A percentile compares a stretch with the other conserved stretches of the same genome.
phyloP scores from a whole-genome alignment of 192 early-diverging fungal species.

The Thamnidium elegans region DNA sequence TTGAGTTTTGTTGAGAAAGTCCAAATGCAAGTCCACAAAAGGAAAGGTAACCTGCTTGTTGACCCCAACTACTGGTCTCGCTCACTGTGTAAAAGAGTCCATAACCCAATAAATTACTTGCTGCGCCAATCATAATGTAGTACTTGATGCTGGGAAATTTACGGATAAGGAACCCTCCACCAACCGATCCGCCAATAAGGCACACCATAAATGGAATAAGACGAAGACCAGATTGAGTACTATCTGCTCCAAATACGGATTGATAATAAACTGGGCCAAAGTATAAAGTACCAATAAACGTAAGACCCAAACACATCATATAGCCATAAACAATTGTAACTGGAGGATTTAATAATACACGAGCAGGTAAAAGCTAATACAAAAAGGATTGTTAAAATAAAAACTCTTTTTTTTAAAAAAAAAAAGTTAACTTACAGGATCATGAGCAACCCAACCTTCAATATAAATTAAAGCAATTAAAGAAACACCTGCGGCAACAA shows the following conservation, averaged over 20 bases:
- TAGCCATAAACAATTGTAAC: constrained; percentile 50
- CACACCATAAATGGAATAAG: constrained; percentile 59
- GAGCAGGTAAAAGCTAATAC: constrained; percentile 30
- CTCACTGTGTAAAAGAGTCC: constrained; percentile 59
- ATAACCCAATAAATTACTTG: constrained; percentile 47
- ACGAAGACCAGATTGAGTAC: constrained; percentile 57
- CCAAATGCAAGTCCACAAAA: constrained; percentile 44
- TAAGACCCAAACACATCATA: constrained; percentile 41
- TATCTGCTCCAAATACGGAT: constrained; percentile 50
- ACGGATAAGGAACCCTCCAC: constrained; percentile 50
- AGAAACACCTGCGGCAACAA: constrained; percentile 41
- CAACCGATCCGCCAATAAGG: constrained; percentile 52
- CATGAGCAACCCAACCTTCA: constrained; percentile 54
- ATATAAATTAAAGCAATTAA: constrained; percentile 40
- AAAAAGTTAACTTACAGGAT: constrained; percentile 45
- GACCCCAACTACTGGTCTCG: constrained; percentile 43
- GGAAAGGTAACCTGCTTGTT: constrained; percentile 56
- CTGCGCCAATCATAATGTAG: constrained; percentile 54
- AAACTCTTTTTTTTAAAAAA: background rate
- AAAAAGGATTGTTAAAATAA: constrained; percentile 5
- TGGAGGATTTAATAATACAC: constrained; percentile 40
- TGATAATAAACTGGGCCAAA: constrained; percentile 68
- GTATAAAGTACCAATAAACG: constrained; percentile 59
- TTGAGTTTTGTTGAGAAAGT: constrained; percentile 50
- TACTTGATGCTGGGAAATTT: constrained; percentile 48